phyloP scores from a whole-genome alignment of 495 filamentous ascomycete species.

The Xylaria castorea region DNA sequence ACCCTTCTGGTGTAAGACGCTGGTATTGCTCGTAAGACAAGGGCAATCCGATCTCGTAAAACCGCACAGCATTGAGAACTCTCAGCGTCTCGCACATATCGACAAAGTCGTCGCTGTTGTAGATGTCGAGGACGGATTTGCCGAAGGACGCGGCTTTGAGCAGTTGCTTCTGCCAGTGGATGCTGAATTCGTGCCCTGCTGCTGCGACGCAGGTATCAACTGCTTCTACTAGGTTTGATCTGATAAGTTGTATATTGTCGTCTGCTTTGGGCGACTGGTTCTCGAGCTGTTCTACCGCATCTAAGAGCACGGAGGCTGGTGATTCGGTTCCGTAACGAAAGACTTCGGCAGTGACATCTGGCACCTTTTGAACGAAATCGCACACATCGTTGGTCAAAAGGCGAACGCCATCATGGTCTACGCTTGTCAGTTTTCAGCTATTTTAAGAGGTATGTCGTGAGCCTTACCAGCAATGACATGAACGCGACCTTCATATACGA shows the following conservation, averaged over 20 bases:
- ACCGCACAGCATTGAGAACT: slow-evolving; percentile 89
- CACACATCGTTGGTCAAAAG: slow-evolving; percentile 90
- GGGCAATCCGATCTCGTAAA: slow-evolving; percentile 87
- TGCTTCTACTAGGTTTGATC: slow-evolving; percentile 82
- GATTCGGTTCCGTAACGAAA: slow-evolving; percentile 87
- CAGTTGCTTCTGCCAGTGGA: slow-evolving; percentile 92
- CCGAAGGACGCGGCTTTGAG: slow-evolving; percentile 95
- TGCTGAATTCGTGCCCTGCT: slow-evolving; percentile 87
- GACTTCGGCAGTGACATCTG: slow-evolving; percentile 85
- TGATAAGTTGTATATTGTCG: slow-evolving; percentile 94
- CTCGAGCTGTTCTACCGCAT: slow-evolving; percentile 90
- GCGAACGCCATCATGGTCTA: slow-evolving; percentile 88
- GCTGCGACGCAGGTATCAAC: slow-evolving; percentile 85
- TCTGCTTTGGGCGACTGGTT: slow-evolving; percentile 96
- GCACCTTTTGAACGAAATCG: slow-evolving; percentile 93
- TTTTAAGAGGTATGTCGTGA: slow-evolving; percentile 33
- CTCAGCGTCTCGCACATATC: slow-evolving; percentile 96
- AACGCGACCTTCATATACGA: slow-evolving; percentile 88
- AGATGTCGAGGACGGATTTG: slow-evolving; percentile 94
- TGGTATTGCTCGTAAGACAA: slow-evolving; percentile 91
- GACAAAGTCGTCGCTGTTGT: slow-evolving; percentile 97
- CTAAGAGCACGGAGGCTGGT: slow-evolving; percentile 86
- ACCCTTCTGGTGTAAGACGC: slow-evolving; percentile 83
- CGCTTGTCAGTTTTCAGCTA: slow-evolving; percentile 65
- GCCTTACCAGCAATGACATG: slow-evolving; percentile 82